A percentile compares a stretch with the other conserved stretches of the same genome.
Evolutionary conservation across 2,329 filamentous ascomycete genomes (phyloP).

Genomic region (Amesomyces nigricolor): DNA sequence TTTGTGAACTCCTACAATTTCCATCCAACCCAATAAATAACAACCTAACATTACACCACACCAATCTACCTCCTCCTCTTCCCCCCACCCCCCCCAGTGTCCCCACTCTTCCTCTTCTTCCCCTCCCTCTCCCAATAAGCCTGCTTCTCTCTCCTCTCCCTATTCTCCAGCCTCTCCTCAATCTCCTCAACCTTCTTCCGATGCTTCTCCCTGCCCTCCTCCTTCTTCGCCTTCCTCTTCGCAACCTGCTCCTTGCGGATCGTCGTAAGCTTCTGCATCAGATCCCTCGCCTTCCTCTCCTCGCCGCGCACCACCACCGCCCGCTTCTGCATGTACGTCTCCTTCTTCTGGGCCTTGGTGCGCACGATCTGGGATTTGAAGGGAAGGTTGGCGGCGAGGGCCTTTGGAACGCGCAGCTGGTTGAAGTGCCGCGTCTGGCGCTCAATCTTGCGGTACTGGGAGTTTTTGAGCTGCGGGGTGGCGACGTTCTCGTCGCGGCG

Average conservation of each 20-base stretch:
- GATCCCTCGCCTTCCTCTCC: conserved; percentile 79
- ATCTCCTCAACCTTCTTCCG: conserved; percentile 76
- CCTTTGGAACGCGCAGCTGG: conserved; percentile 67
- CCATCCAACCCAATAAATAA: too few relatives aligned
- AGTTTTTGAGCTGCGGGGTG: conserved; percentile 78
- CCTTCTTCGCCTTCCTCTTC: conserved; percentile 78
- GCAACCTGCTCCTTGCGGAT: conserved; percentile 85
- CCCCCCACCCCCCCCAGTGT: conserved; percentile 36
- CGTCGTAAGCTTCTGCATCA: conserved; percentile 90
- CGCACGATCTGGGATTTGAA: conserved; percentile 86
- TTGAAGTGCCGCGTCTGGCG: conserved; percentile 71
- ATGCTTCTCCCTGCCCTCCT: conserved; percentile 76
- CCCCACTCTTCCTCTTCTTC: conserved; percentile 52
- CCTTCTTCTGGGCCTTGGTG: conserved; percentile 71
- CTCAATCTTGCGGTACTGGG: conserved; percentile 69
- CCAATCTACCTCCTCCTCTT: conserved; percentile 32
- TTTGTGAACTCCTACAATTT: too few relatives aligned
- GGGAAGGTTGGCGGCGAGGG: conserved; percentile 76
- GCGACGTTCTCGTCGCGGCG: conserved; percentile 68
- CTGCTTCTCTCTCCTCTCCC: conserved; percentile 87
- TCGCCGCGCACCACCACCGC: conserved; percentile 82
- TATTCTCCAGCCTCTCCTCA: conserved; percentile 75
- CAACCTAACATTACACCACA: too few relatives aligned
- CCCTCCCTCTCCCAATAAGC: conserved; percentile 93
- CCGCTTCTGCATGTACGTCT: conserved; percentile 92